phyloP scores from a whole-genome alignment of 2,329 filamentous ascomycete genomes.

The Beauveria varroae region DNA sequence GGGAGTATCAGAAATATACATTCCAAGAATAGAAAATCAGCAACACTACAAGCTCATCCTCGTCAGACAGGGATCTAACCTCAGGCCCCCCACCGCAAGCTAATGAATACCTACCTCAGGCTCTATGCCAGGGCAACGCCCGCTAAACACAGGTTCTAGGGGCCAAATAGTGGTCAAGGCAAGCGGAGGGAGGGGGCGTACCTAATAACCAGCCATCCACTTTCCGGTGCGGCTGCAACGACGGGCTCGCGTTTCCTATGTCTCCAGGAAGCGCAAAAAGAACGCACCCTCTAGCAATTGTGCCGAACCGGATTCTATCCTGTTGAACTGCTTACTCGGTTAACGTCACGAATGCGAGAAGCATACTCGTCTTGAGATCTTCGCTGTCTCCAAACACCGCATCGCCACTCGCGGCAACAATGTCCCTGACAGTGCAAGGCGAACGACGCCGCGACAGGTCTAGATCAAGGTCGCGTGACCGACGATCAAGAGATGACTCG shows the following conservation, averaged over 20 bases:
- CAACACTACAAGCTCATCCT: neutral
- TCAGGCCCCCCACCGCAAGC: neutral
- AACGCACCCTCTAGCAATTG: neutral
- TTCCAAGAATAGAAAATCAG: neutral
- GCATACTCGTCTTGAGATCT: too few species aligned
- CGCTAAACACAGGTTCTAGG: neutral
- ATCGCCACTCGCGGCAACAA: conserved; percentile 19
- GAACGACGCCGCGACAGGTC: conserved; percentile 38
- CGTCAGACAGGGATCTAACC: neutral
- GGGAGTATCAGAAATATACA: too few species aligned
- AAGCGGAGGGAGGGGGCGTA: neutral
- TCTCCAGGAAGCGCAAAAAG: neutral
- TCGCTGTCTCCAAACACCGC: neutral
- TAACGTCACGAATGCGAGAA: neutral
- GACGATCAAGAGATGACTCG: conserved; percentile 24
- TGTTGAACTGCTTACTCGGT: neutral
- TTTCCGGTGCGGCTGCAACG: neutral
- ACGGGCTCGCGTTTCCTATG: neutral
- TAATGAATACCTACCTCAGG: neutral
- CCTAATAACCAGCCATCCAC: conserved; percentile 1
- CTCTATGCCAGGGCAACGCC: neutral
- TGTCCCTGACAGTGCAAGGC: conserved; percentile 46
- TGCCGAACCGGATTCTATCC: neutral
- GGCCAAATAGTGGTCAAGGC: neutral
- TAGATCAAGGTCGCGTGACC: conserved; percentile 36